A percentile compares a stretch with the other conserved stretches of the same genome.
These are phyloP conservation scores for Plasmodium vinckei DNA, from an alignment of 169 alveolate genomes.

Conservation along the genomic window DNA sequence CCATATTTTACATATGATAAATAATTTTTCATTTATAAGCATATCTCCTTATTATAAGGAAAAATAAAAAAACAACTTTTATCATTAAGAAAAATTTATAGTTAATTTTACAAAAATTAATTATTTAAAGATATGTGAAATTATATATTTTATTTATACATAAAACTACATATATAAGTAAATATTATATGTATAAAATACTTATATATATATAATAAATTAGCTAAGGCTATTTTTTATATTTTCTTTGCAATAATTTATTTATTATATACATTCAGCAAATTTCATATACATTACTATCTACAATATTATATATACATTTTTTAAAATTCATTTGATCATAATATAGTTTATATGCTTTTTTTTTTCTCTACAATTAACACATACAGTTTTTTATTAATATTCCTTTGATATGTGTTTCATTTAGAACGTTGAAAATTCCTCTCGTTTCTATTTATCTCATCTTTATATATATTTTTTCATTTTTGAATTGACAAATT, in stretches of 20 bases:
- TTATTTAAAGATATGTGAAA: background rate
- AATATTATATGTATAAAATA: background rate
- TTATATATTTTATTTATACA: no score
- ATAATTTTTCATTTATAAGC: no score
- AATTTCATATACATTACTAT: background rate
- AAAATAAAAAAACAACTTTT: background rate
- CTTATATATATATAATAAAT: background rate
- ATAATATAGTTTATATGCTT: background rate
- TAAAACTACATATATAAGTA: no score
- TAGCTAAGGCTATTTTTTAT: background rate
- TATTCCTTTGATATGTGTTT: background rate
- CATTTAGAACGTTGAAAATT: no score
- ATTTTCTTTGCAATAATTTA: no score
- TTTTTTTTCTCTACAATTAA: background rate
- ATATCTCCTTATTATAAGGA: no score
- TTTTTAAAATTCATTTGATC: background rate
- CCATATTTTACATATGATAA: no score
- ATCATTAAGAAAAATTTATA: background rate
- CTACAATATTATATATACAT: background rate
- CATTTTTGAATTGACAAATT: no score
- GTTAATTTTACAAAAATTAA: slow-evolving; percentile 7
- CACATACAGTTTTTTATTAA: slow-evolving; percentile 5
- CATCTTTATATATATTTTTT: no score
- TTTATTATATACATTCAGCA: background rate
- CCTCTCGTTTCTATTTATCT: no score